Evolutionary conservation across 73 alveolate genomes (phyloP), one percentile per base, ranked within the genome.

Genomic region (Symbiodinium pilosum): DNA sequence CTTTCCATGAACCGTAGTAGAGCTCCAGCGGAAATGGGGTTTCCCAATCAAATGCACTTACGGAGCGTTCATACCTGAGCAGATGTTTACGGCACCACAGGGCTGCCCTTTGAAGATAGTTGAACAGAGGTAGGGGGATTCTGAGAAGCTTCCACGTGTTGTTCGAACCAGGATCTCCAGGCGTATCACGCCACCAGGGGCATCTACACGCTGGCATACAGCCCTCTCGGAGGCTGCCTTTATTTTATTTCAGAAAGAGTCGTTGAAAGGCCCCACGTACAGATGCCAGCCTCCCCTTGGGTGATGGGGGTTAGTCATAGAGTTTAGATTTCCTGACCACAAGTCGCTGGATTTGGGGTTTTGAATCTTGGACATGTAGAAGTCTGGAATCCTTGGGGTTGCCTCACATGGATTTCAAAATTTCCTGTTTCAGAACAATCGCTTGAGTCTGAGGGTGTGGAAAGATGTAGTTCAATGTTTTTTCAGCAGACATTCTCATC

Each of bases 201-300:
- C 81, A 64, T 64, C 81, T 38, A 64, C 81, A 64, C 81, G 30
- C 81, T 64, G 12, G 81, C 81, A 32, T 64, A 64, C 81, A 64
- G 81, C 34, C 81, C 81, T 28, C 81, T 64, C 12, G 81, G 81
- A 64, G 81, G 81, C 81, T 34, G 38, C 32, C 73, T 3, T 26
- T 5, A 0, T 0, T 30, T 30, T 24, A 16, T 16, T 9, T 24
- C 73, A 54, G 73, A 54, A 21, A 14, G 71, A 54, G 0, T 47
- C 64, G 26, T 54, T 30, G 34, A 24, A 26, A 54, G 8, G n/a
- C 3, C 26, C 73, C 2, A 24, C 73, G 73, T 54, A n/a, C 20
- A n/a, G 2, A 24, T 9, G 18, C 26, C 71, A 54, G 18, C 71
- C 71, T 54, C 26, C 26, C 71, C 0, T 26, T 24, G 32, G 73